Evolutionary conservation across 1,139 yeast genomes (phyloP).

Genomic region (Zygoascus sp.): DNA sequence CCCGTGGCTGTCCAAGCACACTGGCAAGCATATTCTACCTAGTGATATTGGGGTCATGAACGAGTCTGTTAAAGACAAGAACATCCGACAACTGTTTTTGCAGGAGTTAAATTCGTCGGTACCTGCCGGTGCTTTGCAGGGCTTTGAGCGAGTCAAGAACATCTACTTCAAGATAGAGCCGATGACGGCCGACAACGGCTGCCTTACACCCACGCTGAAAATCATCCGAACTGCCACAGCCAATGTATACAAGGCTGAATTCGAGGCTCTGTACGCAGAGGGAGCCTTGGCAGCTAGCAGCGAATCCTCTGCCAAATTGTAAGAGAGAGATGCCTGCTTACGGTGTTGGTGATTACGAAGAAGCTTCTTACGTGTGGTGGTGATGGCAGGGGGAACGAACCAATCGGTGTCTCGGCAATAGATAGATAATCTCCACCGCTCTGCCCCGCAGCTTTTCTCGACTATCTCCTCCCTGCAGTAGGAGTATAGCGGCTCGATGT

Average conservation of each 20-base stretch:
- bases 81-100: conserved; percentile 34
- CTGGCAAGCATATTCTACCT: conserved; percentile 25
- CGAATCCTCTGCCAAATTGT: conserved; percentile 3
- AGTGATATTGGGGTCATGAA: conserved; percentile 32
- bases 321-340: neutral
- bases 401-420: no score
- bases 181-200: conserved; percentile 56
- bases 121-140: conserved; percentile 34
- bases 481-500: no score
- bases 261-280: conserved; percentile 56
- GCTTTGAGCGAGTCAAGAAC: conserved; percentile 65
- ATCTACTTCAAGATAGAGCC: conserved; percentile 59
- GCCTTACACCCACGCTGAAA: conserved; percentile 75
- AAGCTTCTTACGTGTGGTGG: no score
- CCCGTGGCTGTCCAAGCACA: conserved; percentile 27
- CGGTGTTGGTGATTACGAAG: no score
- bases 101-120: conserved; percentile 33
- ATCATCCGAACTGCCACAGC: conserved; percentile 60
- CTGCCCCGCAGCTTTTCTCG: no score
- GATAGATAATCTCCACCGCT: no score
- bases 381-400: no score
- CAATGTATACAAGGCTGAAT: conserved; percentile 45
- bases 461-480: no score
- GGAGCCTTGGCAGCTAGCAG: conserved; percentile 35
- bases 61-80: conserved; percentile 28